phyloP scores from a whole-genome alignment of 352 stramenopile species.

The Aphanomyces euteiches region DNA sequence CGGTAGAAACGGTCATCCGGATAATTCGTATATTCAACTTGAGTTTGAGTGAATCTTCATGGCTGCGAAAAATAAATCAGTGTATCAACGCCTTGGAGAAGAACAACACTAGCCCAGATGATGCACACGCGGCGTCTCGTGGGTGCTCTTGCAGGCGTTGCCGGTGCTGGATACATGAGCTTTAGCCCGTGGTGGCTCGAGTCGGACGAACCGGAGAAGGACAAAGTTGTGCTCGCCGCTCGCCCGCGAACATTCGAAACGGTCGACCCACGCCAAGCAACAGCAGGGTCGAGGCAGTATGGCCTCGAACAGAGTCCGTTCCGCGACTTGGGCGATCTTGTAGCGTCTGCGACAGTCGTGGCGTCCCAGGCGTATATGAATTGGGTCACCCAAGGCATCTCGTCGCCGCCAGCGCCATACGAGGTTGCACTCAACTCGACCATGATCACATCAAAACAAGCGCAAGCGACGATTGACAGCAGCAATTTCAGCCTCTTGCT shows the following conservation, averaged over 20 bases:
- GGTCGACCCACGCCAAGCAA: neutral
- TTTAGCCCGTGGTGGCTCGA: neutral
- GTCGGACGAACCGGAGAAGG: neutral
- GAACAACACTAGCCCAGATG: neutral
- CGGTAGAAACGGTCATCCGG: neutral
- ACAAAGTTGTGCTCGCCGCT: neutral
- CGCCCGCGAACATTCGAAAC: conserved; percentile 1
- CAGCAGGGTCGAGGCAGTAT: conserved; percentile 39
- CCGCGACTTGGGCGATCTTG: conserved; percentile 61
- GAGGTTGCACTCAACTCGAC: conserved; percentile 48
- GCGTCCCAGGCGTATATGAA: conserved; percentile 42
- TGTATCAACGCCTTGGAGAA: neutral
- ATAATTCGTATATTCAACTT: conserved; percentile 13
- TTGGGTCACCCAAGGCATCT: neutral
- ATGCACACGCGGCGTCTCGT: conserved; percentile 29
- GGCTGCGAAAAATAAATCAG: neutral
- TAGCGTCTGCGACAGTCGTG: conserved; percentile 57
- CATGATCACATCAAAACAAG: conserved; percentile 39
- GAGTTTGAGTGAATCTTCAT: conserved; percentile 7
- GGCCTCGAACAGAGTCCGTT: conserved; percentile 65
- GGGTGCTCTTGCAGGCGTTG: conserved; percentile 12
- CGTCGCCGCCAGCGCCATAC: conserved; percentile 37
- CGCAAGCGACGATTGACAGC: conserved; percentile 47
- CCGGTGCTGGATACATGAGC: neutral
- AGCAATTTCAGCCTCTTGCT: conserved; percentile 63